These are phyloP conservation scores for Phytophthora tentaculata DNA, from an alignment of 352 stramenopile genomes.

Conservation along the genomic window DNA sequence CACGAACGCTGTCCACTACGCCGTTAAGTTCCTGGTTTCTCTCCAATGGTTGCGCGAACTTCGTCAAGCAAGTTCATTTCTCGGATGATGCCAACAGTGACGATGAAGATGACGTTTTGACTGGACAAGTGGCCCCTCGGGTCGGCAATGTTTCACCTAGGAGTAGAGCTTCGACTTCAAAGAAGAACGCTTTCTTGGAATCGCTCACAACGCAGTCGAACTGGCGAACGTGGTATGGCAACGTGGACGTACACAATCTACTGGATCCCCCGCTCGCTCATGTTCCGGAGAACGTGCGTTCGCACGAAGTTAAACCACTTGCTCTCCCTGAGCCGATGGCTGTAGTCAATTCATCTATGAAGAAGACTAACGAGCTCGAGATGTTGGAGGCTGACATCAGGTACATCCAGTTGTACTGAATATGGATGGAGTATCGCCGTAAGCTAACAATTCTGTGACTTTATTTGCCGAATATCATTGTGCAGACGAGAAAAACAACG, in stretches of 20 bases:
- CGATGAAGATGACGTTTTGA: conserved; percentile 9
- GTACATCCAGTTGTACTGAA: conserved; percentile 23
- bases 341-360: neutral
- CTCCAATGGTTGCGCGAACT: conserved; percentile 66
- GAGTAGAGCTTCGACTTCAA: conserved; percentile 16
- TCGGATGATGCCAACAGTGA: conserved; percentile 24
- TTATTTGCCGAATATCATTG: conserved; percentile 5
- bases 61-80: conserved; percentile 60
- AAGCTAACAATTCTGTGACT: neutral
- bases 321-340: conserved; percentile 16
- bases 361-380: conserved; percentile 34
- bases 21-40: conserved; percentile 76
- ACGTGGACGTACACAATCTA: conserved; percentile 44
- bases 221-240: conserved; percentile 72
- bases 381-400: conserved; percentile 56
- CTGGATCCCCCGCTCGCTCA: conserved; percentile 58
- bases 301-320: conserved; percentile 18
- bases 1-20: conserved; percentile 32
- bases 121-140: neutral
- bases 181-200: conserved; percentile 57
- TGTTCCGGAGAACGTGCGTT: conserved; percentile 35
- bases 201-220: conserved; percentile 48
- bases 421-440: neutral
- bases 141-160: conserved; percentile 22
- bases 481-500: conserved; percentile 48